Conservation (phyloP, 495 filamentous ascomycete genomes). For the Cairneyella variabilis region DNA sequence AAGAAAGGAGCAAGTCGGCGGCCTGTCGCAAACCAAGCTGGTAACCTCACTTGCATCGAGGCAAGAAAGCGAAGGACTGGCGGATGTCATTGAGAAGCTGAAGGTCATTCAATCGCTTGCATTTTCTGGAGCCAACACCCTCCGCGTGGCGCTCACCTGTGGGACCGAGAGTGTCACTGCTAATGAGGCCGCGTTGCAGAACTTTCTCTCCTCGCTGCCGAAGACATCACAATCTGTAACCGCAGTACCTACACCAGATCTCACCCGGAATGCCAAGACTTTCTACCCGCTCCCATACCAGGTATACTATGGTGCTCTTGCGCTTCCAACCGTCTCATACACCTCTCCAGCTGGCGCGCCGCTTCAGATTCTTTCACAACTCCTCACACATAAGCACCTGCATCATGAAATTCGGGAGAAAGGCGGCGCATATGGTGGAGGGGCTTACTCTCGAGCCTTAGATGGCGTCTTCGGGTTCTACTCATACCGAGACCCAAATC, state of each 20-base stretch:
- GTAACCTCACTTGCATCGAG: slow-evolving; percentile 56
- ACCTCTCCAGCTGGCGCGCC: slow-evolving; percentile 67
- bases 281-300: slow-evolving; percentile 97
- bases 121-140: slow-evolving; percentile 47
- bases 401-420: slow-evolving; percentile 98
- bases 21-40: slow-evolving; percentile 85
- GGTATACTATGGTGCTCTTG: slow-evolving; percentile 85
- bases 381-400: slow-evolving; percentile 94
- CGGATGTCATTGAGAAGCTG: slow-evolving; percentile 77
- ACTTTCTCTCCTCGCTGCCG: slow-evolving; percentile 63
- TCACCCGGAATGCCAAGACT: slow-evolving; percentile 53
- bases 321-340: slow-evolving; percentile 83
- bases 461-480: slow-evolving; percentile 91
- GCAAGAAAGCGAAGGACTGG: slow-evolving; percentile 57
- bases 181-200: slow-evolving; percentile 70
- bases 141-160: slow-evolving; percentile 86
- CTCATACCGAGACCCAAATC: slow-evolving; percentile 96
- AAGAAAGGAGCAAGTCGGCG: slow-evolving; percentile 75
- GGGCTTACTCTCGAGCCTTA: slow-evolving; percentile 73
- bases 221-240: slow-evolving; percentile 35
- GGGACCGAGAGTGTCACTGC: slow-evolving; percentile 59
- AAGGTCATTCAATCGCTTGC: slow-evolving; percentile 81
- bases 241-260: slow-evolving; percentile 24
- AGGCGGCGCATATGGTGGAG: slow-evolving; percentile 92
- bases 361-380: slow-evolving; percentile 82